Conservation (phyloP, 805 yeast genomes). For the Schwanniomyces polymorphus region DNA sequence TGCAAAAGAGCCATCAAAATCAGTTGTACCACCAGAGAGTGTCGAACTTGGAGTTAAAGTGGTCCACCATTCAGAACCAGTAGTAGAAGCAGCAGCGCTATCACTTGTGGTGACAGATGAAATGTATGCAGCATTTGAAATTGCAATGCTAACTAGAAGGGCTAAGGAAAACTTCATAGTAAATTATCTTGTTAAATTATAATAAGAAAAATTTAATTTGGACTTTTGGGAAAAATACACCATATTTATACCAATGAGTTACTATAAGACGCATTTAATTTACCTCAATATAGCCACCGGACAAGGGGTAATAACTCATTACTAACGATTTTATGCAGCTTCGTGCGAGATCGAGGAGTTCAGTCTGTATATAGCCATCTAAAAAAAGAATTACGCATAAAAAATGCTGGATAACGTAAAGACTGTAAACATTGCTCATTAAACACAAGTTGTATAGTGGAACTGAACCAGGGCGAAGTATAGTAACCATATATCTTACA, state of each 20-base stretch:
- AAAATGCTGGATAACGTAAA: background rate
- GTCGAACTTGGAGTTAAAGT: constrained; percentile 30
- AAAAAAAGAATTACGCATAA: background rate
- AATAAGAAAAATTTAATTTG: background rate
- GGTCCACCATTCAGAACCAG: constrained; percentile 19
- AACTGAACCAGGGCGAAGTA: background rate
- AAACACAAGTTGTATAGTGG: background rate
- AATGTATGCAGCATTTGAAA: constrained; percentile 22
- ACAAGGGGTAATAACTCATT: background rate
- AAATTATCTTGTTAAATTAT: background rate
- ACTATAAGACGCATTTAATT: background rate
- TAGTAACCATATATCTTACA: background rate
- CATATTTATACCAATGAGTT: background rate
- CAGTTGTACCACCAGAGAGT: constrained; percentile 23
- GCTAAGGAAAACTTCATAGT: constrained; percentile 9
- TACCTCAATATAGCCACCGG: background rate
- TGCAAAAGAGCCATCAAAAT: constrained; percentile 31
- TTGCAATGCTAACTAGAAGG: constrained; percentile 8
- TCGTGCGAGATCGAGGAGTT: background rate
- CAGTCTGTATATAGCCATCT: background rate
- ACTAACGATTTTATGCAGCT: background rate
- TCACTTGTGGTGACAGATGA: constrained; percentile 11
- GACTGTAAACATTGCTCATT: background rate
- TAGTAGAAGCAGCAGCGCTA: background rate
- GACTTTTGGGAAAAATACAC: background rate